Base-by-base conservation (phyloP, 805 yeast genomes). In the Saturnispora silvae region DNA sequence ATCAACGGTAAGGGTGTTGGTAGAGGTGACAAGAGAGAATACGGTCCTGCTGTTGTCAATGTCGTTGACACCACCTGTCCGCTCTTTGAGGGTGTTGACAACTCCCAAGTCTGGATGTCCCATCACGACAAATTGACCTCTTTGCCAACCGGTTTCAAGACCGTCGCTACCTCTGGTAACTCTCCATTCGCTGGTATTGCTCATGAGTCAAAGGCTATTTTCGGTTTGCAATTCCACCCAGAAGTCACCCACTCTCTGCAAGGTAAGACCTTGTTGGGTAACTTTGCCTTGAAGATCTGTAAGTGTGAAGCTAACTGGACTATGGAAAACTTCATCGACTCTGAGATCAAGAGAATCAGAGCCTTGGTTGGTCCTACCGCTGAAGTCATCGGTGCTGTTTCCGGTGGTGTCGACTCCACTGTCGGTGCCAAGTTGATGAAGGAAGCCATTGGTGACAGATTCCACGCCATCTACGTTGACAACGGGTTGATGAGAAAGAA, bases 391-490 rank as follows among this genome's bases (percentile, higher is more conserved):
- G 98, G 98, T 65, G 98, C 98, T 39, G 98, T 92, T 47, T 85
- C 96, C 37, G 98, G 98, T 55, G 98, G 98, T 69, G 98, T 92
- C 45, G 98, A 92, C 65, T 92, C 98, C 36, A 92, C 98, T 34
- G 98, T 92, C 43, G 98, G 96, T 48, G 96, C 98, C 47, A 92
- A 89, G 70, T 73, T 92, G 58, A 81, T 92, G 95, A 80, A 85
- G 47, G 96, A 83, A 67, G 98, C 98, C 48, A 92, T 92, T 61
- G 98, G 98, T 57, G 92, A 84, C 55, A 77, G 98, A 61, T 92
- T 92, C 81, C 98, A 92, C 56, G 98, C 98, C 42, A 87, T 92
- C 53, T 74, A 85, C 56, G 98, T 92, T 45, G 98, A 92, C 63
- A 92, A 92, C 60, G 98, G 98, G 64, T 92, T 92, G 57, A 80